Percentiles rank a stretch among this genome's conserved stretches.
These are phyloP conservation scores for Pseudophaeomoniella oleicola DNA, from an alignment of 2,329 filamentous ascomycete genomes.

Conservation along the genomic window DNA sequence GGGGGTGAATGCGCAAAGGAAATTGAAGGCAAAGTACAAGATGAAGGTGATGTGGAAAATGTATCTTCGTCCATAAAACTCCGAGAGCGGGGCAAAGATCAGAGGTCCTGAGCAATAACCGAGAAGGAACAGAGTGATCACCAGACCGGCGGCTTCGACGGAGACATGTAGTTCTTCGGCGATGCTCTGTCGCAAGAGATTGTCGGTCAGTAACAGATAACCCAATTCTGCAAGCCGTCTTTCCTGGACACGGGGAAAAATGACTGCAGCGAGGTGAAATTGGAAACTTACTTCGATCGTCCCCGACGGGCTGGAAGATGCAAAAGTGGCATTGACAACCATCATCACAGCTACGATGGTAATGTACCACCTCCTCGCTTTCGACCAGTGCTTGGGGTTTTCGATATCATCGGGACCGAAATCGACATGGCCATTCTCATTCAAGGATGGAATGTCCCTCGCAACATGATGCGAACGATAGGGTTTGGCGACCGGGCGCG, in stretches of 20 bases:
- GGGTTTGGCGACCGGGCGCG: conserved; percentile 37
- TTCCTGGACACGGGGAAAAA: no score
- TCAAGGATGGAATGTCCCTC: conserved; percentile 26
- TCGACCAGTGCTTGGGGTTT: conserved; percentile 26
- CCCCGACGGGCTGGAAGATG: conserved; percentile 28
- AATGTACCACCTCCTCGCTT: conserved; percentile 25
- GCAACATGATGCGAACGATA: conserved; percentile 29
- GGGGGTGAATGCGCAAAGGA: conserved; percentile 40
- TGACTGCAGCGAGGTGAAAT: no score
- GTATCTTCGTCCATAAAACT: conserved; percentile 45
- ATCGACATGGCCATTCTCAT: conserved; percentile 35
- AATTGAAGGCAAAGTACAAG: conserved; percentile 31
- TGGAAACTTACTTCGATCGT: conserved; percentile 12
- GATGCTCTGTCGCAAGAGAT: conserved; percentile 25
- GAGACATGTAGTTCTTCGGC: conserved; percentile 33
- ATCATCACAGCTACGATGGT: conserved; percentile 23
- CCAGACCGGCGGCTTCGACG: conserved; percentile 33
- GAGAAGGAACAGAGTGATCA: conserved; percentile 49
- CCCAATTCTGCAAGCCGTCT: no score
- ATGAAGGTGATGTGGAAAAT: conserved; percentile 32
- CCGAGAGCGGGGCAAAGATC: conserved; percentile 50
- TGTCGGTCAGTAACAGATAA: no score
- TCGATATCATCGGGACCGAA: conserved; percentile 36
- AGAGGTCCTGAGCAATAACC: conserved; percentile 49
- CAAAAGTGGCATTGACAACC: conserved; percentile 42